Evolutionary conservation across 345 rosid species (phyloP).

Genomic region (Dimocarpus longan): DNA sequence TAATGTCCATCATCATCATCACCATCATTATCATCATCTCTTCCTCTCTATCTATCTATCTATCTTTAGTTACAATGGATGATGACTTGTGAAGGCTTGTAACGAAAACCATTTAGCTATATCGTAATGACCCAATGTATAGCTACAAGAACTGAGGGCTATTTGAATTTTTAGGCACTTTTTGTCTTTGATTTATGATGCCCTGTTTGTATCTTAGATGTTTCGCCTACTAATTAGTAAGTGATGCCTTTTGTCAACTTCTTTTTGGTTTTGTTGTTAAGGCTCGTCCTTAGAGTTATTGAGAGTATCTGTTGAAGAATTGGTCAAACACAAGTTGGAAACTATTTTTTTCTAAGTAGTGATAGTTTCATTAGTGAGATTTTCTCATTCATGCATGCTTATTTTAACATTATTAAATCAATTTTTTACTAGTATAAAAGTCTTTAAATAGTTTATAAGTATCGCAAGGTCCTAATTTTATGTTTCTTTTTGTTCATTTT

Average conservation of each 20-base stretch:
- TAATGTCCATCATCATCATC: neutral
- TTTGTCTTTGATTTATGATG: neutral
- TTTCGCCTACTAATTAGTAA: neutral
- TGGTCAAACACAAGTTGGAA: neutral
- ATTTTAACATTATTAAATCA: too few relatives aligned
- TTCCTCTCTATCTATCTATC: neutral
- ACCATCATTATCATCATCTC: slow-evolving; percentile 6
- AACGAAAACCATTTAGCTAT: slow-evolving; percentile 6
- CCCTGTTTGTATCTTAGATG: neutral
- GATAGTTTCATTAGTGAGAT: too few relatives aligned
- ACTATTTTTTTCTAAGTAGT: neutral
- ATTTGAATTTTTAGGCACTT: neutral
- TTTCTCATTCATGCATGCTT: neutral
- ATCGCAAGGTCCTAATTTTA: neutral
- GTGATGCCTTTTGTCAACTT: neutral
- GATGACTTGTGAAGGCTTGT: slow-evolving; percentile 15
- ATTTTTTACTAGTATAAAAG: neutral
- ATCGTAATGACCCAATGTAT: slow-evolving; percentile 19
- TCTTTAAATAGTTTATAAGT: neutral
- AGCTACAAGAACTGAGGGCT: slow-evolving; percentile 39
- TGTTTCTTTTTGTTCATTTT: neutral
- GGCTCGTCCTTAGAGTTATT: too few relatives aligned
- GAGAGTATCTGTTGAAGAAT: neutral
- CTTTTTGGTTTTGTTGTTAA: neutral
- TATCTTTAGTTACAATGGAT: slow-evolving; percentile 1